Evolutionary conservation across 2,329 filamentous ascomycete genomes (phyloP), one percentile per base, ranked within the genome.

Genomic region (Diaporthe velutina): DNA sequence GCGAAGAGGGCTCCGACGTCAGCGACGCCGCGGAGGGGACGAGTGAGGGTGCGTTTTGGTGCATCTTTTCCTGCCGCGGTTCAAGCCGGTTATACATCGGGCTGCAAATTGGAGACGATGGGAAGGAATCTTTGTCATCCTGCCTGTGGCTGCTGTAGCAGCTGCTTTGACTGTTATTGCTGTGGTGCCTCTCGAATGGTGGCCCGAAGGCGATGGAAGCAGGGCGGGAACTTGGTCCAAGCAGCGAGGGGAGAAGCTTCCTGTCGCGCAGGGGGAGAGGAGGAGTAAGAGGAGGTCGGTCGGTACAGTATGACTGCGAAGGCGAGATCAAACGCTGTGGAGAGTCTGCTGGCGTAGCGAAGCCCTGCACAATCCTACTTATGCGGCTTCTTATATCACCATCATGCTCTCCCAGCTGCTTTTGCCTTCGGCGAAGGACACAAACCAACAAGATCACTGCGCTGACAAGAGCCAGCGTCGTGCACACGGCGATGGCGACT

Each of bases 221-320:
- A 15, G 60, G 30, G 12, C 74, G 70, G 40, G 48, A 74, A 66
- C 48, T 50, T 17, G 76, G 77, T 12, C 78, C 79, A 38, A 83
- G 79, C 19, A 83, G 78, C 6, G 83, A 81, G 1, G 85, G 81
- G 25, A 89, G 83, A 64, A 86, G 83, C 48, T 80, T 85, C 8
- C 88, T 84, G 68, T 89, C 87, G 70, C 85, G 83, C 2, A 90
- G 83, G 25, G 87, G 84, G 2, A 85, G 84, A 0, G 88, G 88
- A 1, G 88, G 87, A 0, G 85, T 87, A 33, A 86, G 77, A 0
- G 82, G 82, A 2, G 77, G 70, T 12, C 74, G 74, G 48, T 75
- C 71, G 52, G 78, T 77, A n/a, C 78, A 77, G 8, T 79, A 76
- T 0, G 83, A 83, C 10, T 79, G 74, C 0, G 82, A 79, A 0